A percentile compares a stretch with the other conserved stretches of the same genome.
Conservation (phyloP, 345 rosid species). For the Populus ilicifolia region DNA sequence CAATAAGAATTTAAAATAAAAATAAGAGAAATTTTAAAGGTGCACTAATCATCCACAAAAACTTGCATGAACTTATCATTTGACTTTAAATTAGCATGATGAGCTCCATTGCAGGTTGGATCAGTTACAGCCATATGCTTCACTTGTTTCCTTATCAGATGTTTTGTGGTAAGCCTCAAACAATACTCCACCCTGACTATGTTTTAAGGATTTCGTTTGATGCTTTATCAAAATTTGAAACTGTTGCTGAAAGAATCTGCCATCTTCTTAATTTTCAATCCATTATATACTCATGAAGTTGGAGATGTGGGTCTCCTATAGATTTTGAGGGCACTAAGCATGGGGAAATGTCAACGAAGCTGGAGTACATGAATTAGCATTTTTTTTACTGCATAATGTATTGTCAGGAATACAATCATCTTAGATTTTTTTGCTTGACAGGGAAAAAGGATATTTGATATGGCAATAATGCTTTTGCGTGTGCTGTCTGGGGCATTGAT, state of each 20-base stretch:
- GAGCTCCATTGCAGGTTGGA: conserved; percentile 67
- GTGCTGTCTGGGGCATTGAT: neutral
- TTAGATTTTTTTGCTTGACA: neutral
- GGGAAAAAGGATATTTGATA: neutral
- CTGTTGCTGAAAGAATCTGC: neutral
- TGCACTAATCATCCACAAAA: neutral
- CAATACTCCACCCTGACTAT: neutral
- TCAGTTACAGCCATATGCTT: conserved; percentile 95
- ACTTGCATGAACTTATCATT: neutral
- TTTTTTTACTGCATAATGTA: neutral
- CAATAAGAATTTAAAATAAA: neutral
- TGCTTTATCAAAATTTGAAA: neutral
- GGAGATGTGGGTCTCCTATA: neutral
- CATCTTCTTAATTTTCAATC: neutral
- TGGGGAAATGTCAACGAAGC: neutral
- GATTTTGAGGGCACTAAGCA: neutral
- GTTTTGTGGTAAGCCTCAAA: conserved; percentile 61
- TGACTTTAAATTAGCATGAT: conserved; percentile 4
- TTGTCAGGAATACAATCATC: too few relatives aligned
- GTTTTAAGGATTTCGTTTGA: neutral
- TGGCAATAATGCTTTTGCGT: neutral
- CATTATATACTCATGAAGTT: neutral
- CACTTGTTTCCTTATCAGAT: conserved; percentile 91
- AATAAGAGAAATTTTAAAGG: neutral
- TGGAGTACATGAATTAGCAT: neutral